Evolutionary conservation across 371 early-diverging fungal genomes (phyloP).

Genomic region (Zopfochytrium polystomum): DNA sequence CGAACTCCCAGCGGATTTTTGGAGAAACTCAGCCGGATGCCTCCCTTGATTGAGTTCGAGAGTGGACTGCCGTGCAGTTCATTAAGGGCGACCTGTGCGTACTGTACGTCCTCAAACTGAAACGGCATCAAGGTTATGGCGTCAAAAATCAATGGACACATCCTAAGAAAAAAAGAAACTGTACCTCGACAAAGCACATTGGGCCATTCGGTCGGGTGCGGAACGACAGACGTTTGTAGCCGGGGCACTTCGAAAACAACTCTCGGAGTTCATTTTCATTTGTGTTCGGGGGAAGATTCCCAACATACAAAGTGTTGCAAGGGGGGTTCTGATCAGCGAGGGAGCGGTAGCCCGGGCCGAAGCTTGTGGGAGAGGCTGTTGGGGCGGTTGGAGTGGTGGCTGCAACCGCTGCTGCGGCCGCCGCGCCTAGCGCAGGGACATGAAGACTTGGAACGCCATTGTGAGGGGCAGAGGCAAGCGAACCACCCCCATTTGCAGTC

Average conservation of each 20-base stretch:
- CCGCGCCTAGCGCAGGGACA: no score
- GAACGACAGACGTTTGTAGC: conserved; percentile 85
- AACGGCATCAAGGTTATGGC: no score
- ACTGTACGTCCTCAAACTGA: conserved; percentile 86
- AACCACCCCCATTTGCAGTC: no score
- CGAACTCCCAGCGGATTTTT: conserved; percentile 87
- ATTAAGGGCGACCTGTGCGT: conserved; percentile 79
- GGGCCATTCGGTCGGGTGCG: conserved; percentile 80
- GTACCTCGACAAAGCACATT: conserved; percentile 73
- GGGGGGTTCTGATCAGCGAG: conserved; percentile 86
- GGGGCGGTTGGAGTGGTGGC: no score
- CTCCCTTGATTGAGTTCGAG: conserved; percentile 82
- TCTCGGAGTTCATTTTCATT: conserved; percentile 77
- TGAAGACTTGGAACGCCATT: no score
- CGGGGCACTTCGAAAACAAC: conserved; percentile 69
- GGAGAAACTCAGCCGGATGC: conserved; percentile 86
- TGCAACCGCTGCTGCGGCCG: no score
- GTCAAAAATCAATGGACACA: no score
- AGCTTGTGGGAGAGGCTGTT: no score
- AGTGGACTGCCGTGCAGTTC: conserved; percentile 76
- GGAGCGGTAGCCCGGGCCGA: conserved; percentile 29
- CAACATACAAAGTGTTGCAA: conserved; percentile 93
- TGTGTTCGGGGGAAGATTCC: conserved; percentile 81
- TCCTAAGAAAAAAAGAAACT: not conserved
- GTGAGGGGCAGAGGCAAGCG: no score